Percentiles rank a stretch among this genome's conserved stretches.
Evolutionary conservation across 257 asterid genomes (phyloP).

Genomic region (Nemophila menziesii): DNA sequence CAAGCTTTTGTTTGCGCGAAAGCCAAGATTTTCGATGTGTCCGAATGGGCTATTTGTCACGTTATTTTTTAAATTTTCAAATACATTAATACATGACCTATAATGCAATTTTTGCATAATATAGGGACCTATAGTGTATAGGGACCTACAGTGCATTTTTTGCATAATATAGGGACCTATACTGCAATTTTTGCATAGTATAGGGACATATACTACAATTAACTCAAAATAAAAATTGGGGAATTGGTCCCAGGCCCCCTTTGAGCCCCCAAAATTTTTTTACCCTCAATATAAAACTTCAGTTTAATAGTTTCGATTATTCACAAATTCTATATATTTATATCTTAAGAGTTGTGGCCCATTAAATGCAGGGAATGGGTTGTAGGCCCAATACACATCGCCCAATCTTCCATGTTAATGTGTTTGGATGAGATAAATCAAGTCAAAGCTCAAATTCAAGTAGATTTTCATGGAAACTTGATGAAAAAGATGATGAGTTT

Average conservation of each 20-base stretch:
- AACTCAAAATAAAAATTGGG: background rate
- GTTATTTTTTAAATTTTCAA: conserved; percentile 29
- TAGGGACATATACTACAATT: too few species aligned
- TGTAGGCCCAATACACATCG: conserved; percentile 94
- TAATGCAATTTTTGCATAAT: too few species aligned
- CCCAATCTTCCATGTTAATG: conserved; percentile 95
- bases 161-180: too few species aligned
- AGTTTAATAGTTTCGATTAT: too few species aligned
- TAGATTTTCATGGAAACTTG: conserved; percentile 86
- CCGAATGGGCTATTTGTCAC: conserved; percentile 99
- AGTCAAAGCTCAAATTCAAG: conserved; percentile 67
- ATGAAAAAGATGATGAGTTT: conserved; percentile 90
- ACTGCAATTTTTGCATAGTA: too few species aligned
- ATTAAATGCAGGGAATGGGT: conserved; percentile 71
- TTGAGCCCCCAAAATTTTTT: background rate
- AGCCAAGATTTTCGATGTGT: conserved; percentile 87
- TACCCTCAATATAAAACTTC: too few species aligned
- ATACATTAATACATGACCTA: too few species aligned
- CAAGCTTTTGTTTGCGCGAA: conserved; percentile 98
- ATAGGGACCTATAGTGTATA: too few species aligned
- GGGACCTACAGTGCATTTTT: too few species aligned
- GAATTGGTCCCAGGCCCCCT: background rate
- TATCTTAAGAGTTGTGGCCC: background rate
- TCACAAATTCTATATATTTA: too few species aligned
- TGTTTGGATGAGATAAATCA: conserved; percentile 85